Evolutionary conservation across 2,329 filamentous ascomycete genomes (phyloP).

Genomic region (Fusarium napiforme): DNA sequence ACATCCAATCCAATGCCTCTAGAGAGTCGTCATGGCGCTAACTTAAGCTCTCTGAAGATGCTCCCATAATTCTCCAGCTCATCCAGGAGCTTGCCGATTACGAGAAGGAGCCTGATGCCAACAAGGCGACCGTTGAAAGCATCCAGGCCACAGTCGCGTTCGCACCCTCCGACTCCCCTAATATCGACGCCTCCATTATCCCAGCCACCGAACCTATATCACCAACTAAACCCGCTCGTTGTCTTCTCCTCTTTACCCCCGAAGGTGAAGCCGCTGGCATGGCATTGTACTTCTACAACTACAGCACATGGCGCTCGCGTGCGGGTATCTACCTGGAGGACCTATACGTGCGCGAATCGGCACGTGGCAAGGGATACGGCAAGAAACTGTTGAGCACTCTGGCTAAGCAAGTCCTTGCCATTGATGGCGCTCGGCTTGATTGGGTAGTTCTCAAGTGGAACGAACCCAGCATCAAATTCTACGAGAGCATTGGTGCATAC

Average conservation of each 20-base stretch:
- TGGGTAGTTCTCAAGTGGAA: conserved; percentile 97
- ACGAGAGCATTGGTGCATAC: conserved; percentile 75
- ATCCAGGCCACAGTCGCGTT: conserved; percentile 84
- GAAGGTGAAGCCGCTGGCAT: conserved; percentile 71
- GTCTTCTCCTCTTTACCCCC: conserved; percentile 71
- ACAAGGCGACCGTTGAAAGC: conserved; percentile 81
- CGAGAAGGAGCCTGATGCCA: conserved; percentile 78
- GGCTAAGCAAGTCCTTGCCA: conserved; percentile 80
- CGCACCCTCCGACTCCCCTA: conserved; percentile 62
- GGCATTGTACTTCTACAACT: conserved; percentile 95
- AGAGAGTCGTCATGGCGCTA: conserved; percentile 18
- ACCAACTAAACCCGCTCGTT: conserved; percentile 74
- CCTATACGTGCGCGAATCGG: conserved; percentile 79
- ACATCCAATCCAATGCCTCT: neutral
- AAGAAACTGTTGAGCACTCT: conserved; percentile 78
- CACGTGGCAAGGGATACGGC: conserved; percentile 83
- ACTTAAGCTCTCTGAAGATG: conserved; percentile 65
- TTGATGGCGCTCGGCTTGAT: conserved; percentile 81
- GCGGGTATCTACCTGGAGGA: conserved; percentile 95
- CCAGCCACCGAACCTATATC: conserved; percentile 65
- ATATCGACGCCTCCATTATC: conserved; percentile 50
- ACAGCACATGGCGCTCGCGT: conserved; percentile 89
- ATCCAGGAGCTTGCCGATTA: conserved; percentile 90
- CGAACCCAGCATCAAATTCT: conserved; percentile 88
- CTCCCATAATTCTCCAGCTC: conserved; percentile 81